phyloP scores from a whole-genome alignment of 2,329 filamentous ascomycete genomes.

The Amauroascus niger region DNA sequence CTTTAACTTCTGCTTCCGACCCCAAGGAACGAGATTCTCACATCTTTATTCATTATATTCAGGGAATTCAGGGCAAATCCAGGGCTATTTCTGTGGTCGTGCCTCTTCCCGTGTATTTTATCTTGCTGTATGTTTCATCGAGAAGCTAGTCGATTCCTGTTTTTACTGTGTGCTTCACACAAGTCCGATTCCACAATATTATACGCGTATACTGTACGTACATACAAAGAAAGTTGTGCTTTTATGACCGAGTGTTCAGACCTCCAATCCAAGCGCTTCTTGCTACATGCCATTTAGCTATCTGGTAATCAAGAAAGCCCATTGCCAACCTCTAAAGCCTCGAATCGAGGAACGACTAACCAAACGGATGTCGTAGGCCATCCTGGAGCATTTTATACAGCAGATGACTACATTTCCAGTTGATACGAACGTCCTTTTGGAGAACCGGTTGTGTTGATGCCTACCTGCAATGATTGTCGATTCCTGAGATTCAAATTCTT shows the following conservation, averaged over 20 bases:
- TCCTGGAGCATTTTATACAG: too few species aligned
- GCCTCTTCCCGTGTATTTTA: constrained; percentile 7
- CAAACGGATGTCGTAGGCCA: too few species aligned
- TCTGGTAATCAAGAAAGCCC: too few species aligned
- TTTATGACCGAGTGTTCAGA: too few species aligned
- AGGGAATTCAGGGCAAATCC: constrained; percentile 5
- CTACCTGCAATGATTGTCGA: too few species aligned
- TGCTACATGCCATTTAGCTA: not conserved
- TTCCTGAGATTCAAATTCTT: too few species aligned
- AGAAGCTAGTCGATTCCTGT: not conserved
- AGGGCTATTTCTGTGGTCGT: constrained; percentile 5
- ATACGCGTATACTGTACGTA: not conserved
- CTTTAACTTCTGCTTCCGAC: not conserved
- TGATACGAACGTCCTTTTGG: too few species aligned
- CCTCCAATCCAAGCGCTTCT: not conserved
- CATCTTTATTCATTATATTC: not conserved
- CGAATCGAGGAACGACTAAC: too few species aligned
- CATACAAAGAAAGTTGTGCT: not conserved
- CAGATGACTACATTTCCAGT: too few species aligned
- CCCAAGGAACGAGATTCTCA: not conserved
- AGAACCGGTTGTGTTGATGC: too few species aligned
- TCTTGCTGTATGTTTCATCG: constrained; percentile 7
- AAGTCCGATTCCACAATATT: not conserved
- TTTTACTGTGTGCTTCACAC: not conserved
- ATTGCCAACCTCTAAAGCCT: too few species aligned